Evolutionary conservation across 192 early-diverging fungal species (phyloP), one percentile per base, ranked within the genome.

Genomic region (Coemansia sp.): DNA sequence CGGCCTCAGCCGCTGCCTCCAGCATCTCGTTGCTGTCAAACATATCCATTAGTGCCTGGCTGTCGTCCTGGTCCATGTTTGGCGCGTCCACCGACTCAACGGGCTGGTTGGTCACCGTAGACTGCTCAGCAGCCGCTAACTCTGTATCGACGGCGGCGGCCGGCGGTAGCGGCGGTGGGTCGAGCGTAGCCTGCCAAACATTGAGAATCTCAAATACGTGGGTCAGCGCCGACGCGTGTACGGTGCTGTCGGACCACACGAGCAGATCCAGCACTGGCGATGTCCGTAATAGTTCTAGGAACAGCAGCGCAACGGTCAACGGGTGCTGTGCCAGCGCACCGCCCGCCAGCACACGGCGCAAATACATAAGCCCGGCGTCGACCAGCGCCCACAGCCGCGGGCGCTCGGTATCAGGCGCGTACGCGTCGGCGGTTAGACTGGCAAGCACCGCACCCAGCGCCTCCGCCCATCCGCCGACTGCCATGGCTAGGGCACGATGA

Each of bases 301-400:
- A 28, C 25, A 70, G 12, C 21, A 76, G 30, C 1, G 64, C 45
- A 28, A 52, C 25, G 1, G 67, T 62, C 2, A 65, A 62, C 9
- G 67, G 21, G 27, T 76, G 67, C 2, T 17, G 36, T 3, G 50
- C 19, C 15, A 69, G n/a, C n/a, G 41, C 55, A 5, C 41, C 20
- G 50, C 73, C 59, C 4, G 54, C 26, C 17, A 76, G 51, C 41
- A 76, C 73, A 6, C 73, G 73, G 6, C 43, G 53, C 6, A 53
- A 19, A 29, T 76, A 76, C 53, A 61, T 69, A 20, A 76, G 51
- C 22, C 67, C 66, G 3, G 50, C 50, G 26, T 76, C 73, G 1
- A 50, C 62, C 19, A 70, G 66, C 10, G 9, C 35, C 66, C 73
- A 76, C 36, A 61, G 39, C 41, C 23, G 53, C 25, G 22, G 43